Evolutionary conservation across 805 yeast genomes (phyloP), one percentile per base, ranked within the genome.

Genomic region (Pichia cabralensis): DNA sequence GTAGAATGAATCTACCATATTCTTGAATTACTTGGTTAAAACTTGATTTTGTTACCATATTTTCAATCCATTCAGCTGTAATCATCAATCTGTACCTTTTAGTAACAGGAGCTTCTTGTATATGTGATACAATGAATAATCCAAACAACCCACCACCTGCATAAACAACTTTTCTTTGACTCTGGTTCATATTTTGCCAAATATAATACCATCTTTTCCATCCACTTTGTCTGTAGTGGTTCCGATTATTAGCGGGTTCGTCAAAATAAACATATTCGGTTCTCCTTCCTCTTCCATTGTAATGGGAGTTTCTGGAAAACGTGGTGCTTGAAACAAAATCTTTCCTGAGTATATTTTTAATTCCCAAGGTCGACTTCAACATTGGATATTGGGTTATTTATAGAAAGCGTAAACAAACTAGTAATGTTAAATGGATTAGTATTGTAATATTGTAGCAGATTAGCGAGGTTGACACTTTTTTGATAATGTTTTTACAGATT

Each of bases 101-200:
- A 1, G 94, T 76, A 18, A 79, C 78, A 1, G 96, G 96, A 0
- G 95, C 95, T 43, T 71, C 71, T 43, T 86, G 81, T 21, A 83
- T 61, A 44, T 78, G 67, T 21, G 78, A 64, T 20, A 65, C 60
- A 52, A 65, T 70, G 31, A 62, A 53, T 1, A 65, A 41, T 18
- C 42, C 24, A 3, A 40, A 26, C 6, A 43, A 17, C 2, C 31
- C 41, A 19, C 46, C 43, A 3, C 33, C 25, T 10, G 30, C 25
- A 35, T 19, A 38, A n/a, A 34, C 38, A 20, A 12, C 42, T 42
- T 21, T 30, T 22, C 22, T 39, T 35, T 21, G 49, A 23, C 27
- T 41, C 23, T 21, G 21, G 2, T 31, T 8, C 29, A 41, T 31
- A 26, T 34, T 38, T 8, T 23, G 27, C 42, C 42, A 41, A 6